Base-by-base conservation (phyloP, 2,329 filamentous ascomycete genomes). In the Colletotrichum karsti region DNA sequence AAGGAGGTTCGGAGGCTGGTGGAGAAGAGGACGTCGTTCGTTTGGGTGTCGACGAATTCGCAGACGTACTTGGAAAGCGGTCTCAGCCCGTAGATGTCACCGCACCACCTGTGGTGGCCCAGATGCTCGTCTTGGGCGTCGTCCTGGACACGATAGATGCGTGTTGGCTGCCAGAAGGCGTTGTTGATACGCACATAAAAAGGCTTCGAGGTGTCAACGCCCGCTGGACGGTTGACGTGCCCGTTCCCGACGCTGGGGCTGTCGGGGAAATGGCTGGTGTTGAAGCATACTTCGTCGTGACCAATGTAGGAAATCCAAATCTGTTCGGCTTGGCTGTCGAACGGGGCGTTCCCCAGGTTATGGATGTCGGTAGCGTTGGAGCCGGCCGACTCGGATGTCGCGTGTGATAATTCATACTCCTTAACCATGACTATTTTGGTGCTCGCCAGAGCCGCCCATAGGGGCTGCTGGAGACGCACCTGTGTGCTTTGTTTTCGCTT, bases 381-480 rank as follows among this genome's bases (percentile, higher is more conserved):
- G 74, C 91, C 91, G 33, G 88, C 89, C 56, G 90, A 91, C 80
- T 94, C 92, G 62, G 89, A 88, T 68, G 91, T 88, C 65, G 91
- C 90, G 77, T 93, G 90, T 72, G 93, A 95, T 77, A 97, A 88
- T 81, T 94, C 92, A 74, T 93, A 93, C 80, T 94, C 95, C 82
- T 97, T 96, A 76, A 97, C 91, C 81, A 97, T 94, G 74, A 96
- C 95, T 77, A 98, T 95, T 85, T 98, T 98, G 76, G 95, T 97
- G 82, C 94, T 97, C 57, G 95, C 95, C 73, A 98, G 88, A 53
- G 95, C 95, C 71, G 95, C 94, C 95, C 95, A 98, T 72, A 98
- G 88, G 54, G 95, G 95, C 81, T 98, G 95, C 76, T 94, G 91
- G 78, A 94, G 93, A 79, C 95, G 88, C 72, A 97, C 94, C 79